Conservation (phyloP, 768 basidiomycete species). For the Rhodotorula diobovata region DNA sequence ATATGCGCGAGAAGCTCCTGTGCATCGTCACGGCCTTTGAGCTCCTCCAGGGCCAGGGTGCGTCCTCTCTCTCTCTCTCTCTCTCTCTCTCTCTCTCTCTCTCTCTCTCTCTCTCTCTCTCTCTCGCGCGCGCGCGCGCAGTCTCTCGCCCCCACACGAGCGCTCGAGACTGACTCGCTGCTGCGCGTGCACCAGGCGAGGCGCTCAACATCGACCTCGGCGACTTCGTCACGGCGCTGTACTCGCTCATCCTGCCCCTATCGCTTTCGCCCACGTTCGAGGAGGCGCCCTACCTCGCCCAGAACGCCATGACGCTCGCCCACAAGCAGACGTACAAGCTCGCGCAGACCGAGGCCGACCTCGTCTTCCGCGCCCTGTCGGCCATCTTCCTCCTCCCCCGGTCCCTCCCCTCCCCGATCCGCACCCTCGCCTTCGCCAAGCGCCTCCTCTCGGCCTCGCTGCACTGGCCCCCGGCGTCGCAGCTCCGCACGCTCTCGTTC, state of each 20-base stretch:
- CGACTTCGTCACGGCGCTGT: constrained; percentile 80
- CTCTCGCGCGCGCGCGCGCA: neutral
- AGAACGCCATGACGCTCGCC: constrained; percentile 34
- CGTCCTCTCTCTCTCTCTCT: constrained; percentile 41
- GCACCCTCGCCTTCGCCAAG: constrained; percentile 89
- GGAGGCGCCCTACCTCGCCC: constrained; percentile 49
- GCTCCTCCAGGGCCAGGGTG: constrained; percentile 88
- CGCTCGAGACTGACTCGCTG: neutral
- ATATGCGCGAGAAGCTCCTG: constrained; percentile 53
- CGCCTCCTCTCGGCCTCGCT: constrained; percentile 76
- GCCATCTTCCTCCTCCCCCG: constrained; percentile 73
- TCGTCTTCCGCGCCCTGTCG: constrained; percentile 79
- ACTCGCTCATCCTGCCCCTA: constrained; percentile 71
- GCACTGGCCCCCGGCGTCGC: constrained; percentile 68
- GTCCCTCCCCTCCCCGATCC: constrained; percentile 57
- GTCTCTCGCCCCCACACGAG: too few relatives aligned
- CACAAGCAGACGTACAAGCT: constrained; percentile 38
- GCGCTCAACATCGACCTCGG: constrained; percentile 92
- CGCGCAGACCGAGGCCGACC: constrained; percentile 48
- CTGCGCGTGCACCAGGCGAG: constrained; percentile 63
- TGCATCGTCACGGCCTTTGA: constrained; percentile 98
- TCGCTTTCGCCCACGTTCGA: constrained; percentile 66
- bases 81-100: neutral
- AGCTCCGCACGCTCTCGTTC: constrained; percentile 68
- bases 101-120: neutral